These are phyloP conservation scores for Panellus pusillus DNA, from an alignment of 768 basidiomycete genomes.

Conservation along the genomic window DNA sequence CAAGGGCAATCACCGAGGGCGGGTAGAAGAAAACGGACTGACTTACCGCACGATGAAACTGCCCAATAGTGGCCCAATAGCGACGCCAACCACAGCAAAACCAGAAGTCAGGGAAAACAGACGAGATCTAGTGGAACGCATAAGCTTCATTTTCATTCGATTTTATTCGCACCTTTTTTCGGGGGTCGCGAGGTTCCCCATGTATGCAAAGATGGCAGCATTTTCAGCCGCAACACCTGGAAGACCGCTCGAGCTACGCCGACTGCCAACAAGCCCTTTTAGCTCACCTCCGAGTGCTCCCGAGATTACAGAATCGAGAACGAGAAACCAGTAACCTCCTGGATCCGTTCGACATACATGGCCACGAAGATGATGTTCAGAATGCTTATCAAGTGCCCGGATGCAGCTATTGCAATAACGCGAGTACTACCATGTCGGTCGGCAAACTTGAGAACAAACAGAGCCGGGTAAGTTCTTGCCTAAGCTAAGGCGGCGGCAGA, in stretches of 20 bases:
- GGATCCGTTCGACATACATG: conserved; percentile 55
- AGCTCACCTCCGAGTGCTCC: conserved; percentile 71
- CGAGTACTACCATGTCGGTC: conserved; percentile 74
- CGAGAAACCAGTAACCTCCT: conserved; percentile 79
- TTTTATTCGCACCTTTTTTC: conserved; percentile 44
- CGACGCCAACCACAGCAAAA: conserved; percentile 71
- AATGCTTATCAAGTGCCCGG: conserved; percentile 65
- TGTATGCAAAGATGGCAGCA: conserved; percentile 63
- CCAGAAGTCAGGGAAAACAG: conserved; percentile 68
- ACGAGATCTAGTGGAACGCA: conserved; percentile 46
- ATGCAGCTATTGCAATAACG: conserved; percentile 61
- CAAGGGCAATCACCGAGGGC: background rate
- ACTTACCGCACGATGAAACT: conserved; percentile 53
- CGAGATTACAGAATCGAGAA: conserved; percentile 65
- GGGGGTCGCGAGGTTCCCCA: conserved; percentile 65
- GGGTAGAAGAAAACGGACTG: background rate
- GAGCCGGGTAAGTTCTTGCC: background rate
- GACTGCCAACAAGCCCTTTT: background rate
- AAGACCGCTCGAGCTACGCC: too few relatives aligned
- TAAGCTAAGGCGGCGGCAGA: too few relatives aligned
- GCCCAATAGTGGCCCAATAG: conserved; percentile 74
- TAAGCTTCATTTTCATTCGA: background rate
- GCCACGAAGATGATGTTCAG: conserved; percentile 67
- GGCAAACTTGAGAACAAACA: conserved; percentile 52
- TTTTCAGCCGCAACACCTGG: conserved; percentile 33